Conservation (phyloP, 2,329 filamentous ascomycete species). For the Diaporthe sp. region DNA sequence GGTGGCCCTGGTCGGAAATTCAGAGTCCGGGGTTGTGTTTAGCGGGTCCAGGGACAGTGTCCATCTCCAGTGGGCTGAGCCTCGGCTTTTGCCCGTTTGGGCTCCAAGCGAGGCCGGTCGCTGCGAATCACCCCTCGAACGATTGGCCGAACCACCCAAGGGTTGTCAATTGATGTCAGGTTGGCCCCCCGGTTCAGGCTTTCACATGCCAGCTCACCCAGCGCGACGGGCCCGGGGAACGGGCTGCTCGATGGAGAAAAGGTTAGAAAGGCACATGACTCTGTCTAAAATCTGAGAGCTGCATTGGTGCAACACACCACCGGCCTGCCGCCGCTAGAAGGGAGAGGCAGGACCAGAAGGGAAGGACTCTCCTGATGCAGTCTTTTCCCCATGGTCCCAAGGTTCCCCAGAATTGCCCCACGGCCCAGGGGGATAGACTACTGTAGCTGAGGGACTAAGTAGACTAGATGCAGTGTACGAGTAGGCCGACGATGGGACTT, state of each 20-base stretch:
- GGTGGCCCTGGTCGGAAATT: slow-evolving; percentile 17
- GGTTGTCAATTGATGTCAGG: slow-evolving; percentile 40
- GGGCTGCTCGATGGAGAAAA: not conserved
- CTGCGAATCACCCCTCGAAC: slow-evolving; percentile 17
- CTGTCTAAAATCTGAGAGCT: slow-evolving; percentile 18
- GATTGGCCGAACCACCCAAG: slow-evolving; percentile 32
- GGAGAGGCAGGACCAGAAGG: not conserved
- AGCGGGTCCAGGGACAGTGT: not conserved
- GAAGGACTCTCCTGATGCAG: not conserved
- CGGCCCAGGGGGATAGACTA: not conserved
- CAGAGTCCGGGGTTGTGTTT: not conserved
- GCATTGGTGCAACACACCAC: slow-evolving; percentile 30
- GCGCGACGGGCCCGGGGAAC: not conserved
- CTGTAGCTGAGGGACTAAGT: not conserved
- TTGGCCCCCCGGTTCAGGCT: not conserved
- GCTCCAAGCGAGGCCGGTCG: not conserved
- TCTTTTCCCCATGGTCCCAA: not conserved
- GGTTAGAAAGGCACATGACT: slow-evolving; percentile 36
- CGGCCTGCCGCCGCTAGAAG: slow-evolving; percentile 29
- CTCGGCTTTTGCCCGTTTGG: slow-evolving; percentile 38
- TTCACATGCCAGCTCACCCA: slow-evolving; percentile 39
- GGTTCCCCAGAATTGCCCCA: slow-evolving; percentile 33
- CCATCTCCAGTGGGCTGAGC: not conserved
- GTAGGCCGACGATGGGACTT: slow-evolving; percentile 6
- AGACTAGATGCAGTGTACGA: not conserved